Conservation (phyloP, 768 basidiomycete genomes). For the Hericium coralloides region DNA sequence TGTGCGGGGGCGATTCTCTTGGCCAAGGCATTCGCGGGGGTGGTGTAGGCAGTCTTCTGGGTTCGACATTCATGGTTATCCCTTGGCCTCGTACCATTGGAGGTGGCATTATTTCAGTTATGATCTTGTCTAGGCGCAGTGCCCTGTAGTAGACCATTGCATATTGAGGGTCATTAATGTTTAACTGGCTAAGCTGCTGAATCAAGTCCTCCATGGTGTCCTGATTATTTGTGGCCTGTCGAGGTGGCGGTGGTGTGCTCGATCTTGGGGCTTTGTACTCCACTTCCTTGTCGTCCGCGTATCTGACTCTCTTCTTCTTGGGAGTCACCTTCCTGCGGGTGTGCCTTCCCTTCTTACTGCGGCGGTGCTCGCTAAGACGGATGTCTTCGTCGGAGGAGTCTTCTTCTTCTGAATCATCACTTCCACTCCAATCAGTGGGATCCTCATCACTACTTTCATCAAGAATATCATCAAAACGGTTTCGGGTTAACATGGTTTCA, state of each 20-base stretch:
- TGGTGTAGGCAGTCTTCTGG: too few relatives aligned
- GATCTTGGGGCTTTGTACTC: not conserved
- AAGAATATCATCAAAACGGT: not conserved
- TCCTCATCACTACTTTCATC: not conserved
- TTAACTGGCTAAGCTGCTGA: not conserved
- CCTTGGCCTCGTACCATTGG: too few relatives aligned
- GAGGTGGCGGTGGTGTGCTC: not conserved
- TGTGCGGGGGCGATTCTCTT: too few relatives aligned
- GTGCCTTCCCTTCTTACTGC: too few relatives aligned
- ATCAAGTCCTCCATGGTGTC: not conserved
- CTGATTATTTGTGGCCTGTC: not conserved
- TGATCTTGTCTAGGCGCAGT: not conserved
- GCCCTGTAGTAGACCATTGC: not conserved
- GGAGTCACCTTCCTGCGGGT: not conserved
- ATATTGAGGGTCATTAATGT: not conserved
- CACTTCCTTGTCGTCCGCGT: not conserved
- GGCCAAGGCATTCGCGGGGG: too few relatives aligned
- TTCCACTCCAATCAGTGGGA: not conserved
- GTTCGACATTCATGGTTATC: too few relatives aligned
- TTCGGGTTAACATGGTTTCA: not conserved
- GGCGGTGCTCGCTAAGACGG: too few relatives aligned
- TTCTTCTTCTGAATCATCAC: not conserved
- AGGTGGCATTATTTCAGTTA: too few relatives aligned
- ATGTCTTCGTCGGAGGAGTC: not conserved
- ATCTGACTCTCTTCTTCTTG: not conserved